Evolutionary conservation across 345 rosid genomes (phyloP), one percentile per base, ranked within the genome.

Genomic region (Dipteronia sinensis): DNA sequence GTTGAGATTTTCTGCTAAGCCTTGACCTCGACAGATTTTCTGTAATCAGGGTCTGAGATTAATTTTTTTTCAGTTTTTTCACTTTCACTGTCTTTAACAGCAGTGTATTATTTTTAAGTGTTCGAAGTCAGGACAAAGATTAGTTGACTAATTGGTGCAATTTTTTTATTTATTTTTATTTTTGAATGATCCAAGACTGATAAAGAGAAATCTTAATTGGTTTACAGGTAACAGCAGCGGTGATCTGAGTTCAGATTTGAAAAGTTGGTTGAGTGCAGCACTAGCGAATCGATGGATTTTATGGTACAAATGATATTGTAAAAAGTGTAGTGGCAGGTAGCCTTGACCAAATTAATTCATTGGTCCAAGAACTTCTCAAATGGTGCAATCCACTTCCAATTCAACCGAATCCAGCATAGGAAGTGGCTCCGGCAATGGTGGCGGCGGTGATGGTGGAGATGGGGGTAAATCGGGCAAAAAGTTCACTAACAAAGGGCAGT

Each of bases 191-290:
- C 3, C 15, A 13, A 47, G 53, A 47, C 15, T 23, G n/a, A 42
- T 47, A 13, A 44, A 20, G 29, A 20, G 34, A 69, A 58, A 73
- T 61, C 15, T 62, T 58, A 8, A 8, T 42, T 42, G 53, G 19
- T 53, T 62, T 75, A 69, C 86, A 90, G 98, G 93, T 42, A 89
- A 92, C 77, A 86, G 97, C 74, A 90, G 94, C 17, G 90, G 87
- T 1, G 87, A 93, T 75, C 78, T 91, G 67, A 83, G 87, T 71
- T 88, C 86, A n/a, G 98, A 95, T 79, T 76, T 92, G 38, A 84
- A 82, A 79, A 85, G 96, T 65, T 95, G 95, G 87, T 85, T 95
- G 40, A 89, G 97, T 65, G 99, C 98, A 13, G 90, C 98, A 42
- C 86, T 95, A 40, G 82, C 89, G 12, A 87, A 93, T 73, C 2